Evolutionary conservation across 192 early-diverging fungal species (phyloP).

Genomic region (Spizellomyces sp.): DNA sequence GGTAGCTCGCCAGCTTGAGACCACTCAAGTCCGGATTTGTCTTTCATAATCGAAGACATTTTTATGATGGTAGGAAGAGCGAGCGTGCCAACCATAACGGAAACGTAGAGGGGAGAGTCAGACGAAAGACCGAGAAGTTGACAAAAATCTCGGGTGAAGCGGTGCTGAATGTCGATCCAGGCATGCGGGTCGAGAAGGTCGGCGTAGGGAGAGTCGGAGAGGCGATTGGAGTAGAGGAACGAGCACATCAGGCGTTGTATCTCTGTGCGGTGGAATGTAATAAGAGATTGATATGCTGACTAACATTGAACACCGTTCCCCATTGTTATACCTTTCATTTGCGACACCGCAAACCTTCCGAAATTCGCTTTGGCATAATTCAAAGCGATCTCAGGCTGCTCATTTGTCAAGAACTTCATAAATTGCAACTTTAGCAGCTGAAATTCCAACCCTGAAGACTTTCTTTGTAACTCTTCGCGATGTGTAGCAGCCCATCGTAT

Average conservation of each 20-base stretch:
- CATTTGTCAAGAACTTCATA: constrained; percentile 67
- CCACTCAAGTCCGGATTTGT: constrained; percentile 82
- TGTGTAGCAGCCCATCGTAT: constrained; percentile 75
- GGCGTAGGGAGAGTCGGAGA: constrained; percentile 57
- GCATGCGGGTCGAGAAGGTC: constrained; percentile 58
- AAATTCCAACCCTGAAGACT: constrained; percentile 81
- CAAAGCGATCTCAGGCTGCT: constrained; percentile 61
- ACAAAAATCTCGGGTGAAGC: constrained; percentile 82
- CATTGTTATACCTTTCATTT: constrained; percentile 62
- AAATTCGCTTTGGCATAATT: constrained; percentile 75
- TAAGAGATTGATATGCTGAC: background rate
- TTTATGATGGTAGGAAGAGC: constrained; percentile 93
- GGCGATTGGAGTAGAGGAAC: constrained; percentile 45
- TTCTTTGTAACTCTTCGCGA: constrained; percentile 53
- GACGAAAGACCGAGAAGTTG: constrained; percentile 68
- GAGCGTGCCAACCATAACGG: constrained; percentile 72
- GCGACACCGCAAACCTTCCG: constrained; percentile 58
- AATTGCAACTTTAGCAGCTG: constrained; percentile 78
- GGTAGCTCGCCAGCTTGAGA: constrained; percentile 89
- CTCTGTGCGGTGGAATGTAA: constrained; percentile 34
- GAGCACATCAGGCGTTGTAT: constrained; percentile 59
- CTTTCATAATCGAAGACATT: constrained; percentile 86
- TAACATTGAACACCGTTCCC: background rate
- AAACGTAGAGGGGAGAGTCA: constrained; percentile 72
- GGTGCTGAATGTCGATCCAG: constrained; percentile 58